These are phyloP conservation scores for Nigrograna mackinnonii DNA, from an alignment of 2,329 filamentous ascomycete species.

Conservation along the genomic window DNA sequence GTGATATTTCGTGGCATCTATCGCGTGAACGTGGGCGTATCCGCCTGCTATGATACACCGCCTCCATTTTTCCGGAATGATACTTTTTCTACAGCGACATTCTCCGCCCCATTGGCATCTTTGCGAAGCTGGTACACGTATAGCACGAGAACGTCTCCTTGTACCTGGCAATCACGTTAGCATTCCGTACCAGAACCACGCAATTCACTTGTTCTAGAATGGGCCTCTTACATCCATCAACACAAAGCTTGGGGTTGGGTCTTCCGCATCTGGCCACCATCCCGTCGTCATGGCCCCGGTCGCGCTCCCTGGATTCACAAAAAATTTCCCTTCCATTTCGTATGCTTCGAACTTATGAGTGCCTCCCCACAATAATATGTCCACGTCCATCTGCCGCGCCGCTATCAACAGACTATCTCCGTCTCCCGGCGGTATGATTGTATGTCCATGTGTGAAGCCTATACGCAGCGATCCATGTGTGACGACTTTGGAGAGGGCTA, in stretches of 20 bases:
- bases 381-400: slow-evolving; percentile 72
- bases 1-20: neutral
- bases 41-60: slow-evolving; percentile 35
- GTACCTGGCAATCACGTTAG: slow-evolving; percentile 62
- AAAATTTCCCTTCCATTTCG: slow-evolving; percentile 73
- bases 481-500: slow-evolving; percentile 69
- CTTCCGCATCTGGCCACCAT: slow-evolving; percentile 61
- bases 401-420: slow-evolving; percentile 69
- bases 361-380: slow-evolving; percentile 70
- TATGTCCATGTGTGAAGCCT: slow-evolving; percentile 72
- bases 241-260: slow-evolving; percentile 88
- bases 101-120: slow-evolving; percentile 56
- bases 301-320: slow-evolving; percentile 70
- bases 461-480: slow-evolving; percentile 71
- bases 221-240: slow-evolving; percentile 98
- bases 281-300: slow-evolving; percentile 67
- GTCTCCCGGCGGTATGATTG: slow-evolving; percentile 70
- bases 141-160: slow-evolving; percentile 92
- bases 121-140: slow-evolving; percentile 78
- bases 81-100: slow-evolving; percentile 59
- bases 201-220: too few species aligned
- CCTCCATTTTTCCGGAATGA: slow-evolving; percentile 56
- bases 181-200: neutral
- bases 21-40: neutral
- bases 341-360: slow-evolving; percentile 73